Conservation (phyloP, 2,329 filamentous ascomycete genomes). For the Colletotrichum agaves region DNA sequence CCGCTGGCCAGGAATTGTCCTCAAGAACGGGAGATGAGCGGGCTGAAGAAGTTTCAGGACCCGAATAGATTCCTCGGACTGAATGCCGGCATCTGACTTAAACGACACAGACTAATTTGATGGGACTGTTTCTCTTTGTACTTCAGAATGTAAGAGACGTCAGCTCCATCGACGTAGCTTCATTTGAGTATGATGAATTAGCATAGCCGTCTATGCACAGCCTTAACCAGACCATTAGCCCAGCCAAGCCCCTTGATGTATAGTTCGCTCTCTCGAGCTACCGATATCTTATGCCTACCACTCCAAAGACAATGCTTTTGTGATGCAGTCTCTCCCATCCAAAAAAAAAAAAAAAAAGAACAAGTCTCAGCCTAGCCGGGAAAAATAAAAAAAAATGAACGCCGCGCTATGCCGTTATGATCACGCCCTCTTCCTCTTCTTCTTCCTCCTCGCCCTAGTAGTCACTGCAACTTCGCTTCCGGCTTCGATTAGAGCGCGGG, state of each 20-base stretch:
- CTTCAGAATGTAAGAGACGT: no score
- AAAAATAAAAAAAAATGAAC: background rate
- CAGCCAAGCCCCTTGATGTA: background rate
- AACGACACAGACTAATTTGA: no score
- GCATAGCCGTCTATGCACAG: background rate
- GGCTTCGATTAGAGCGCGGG: background rate
- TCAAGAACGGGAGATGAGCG: no score
- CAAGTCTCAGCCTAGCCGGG: background rate
- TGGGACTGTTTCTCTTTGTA: no score
- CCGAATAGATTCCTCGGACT: no score
- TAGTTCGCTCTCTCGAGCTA: background rate
- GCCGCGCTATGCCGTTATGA: conserved; percentile 39
- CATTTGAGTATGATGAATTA: background rate
- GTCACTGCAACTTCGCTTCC: background rate
- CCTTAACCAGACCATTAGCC: background rate
- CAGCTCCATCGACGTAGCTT: background rate
- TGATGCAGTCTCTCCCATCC: conserved; percentile 6
- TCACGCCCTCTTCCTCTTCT: conserved; percentile 2
- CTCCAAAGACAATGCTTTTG: conserved; percentile 11
- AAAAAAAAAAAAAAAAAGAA: conserved; percentile 1
- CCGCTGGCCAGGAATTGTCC: no score
- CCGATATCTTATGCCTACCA: background rate
- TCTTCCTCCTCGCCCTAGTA: background rate
- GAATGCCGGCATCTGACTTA: no score
- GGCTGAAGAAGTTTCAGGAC: no score